Evolutionary conservation across 352 stramenopile species (phyloP), one percentile per base, ranked within the genome.

Genomic region (Globisporangium megalacanthum): DNA sequence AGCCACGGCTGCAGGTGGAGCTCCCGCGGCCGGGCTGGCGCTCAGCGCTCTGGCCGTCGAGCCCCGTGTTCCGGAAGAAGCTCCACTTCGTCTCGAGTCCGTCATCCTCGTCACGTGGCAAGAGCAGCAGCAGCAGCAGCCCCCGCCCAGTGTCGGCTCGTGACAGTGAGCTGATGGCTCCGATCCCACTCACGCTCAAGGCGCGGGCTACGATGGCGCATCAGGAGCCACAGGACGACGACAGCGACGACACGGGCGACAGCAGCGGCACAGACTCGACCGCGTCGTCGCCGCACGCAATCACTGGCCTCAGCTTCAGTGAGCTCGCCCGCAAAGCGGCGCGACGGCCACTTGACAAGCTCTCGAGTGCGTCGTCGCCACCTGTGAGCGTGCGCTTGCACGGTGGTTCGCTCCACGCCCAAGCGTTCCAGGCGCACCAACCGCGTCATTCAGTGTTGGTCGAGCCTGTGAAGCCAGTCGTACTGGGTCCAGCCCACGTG

Each of bases 41-140:
- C 39, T 68, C 75, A n/a, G 61, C 58, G 41, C 53, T 72, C 1
- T 77, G 72, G 72, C 58, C 69, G 4, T 73, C 60, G 4, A 73
- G 54, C n/a, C 45, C 66, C 0, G 54, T 60, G 14, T 60, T 75
- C 36, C 56, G 62, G 19, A 75, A 75, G 62, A 76, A 77, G 22
- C 70, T 71, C 45, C 56, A 56, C 14, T 64, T 65, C 14, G 31
- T 50, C 35, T 51, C 50, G 14, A 42, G 50, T 22, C 44, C 39
- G 25, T 56, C 56, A 5, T 39, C 29, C 3, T 25, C 48, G 11
- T 41, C n/a, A 29, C 48, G 33, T 5, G 66, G 54, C 62, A 77
- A 69, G 45, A 61, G 69, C 51, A 62, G 48, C 31, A 62, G 31
- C 48, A 51, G 17, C 54, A 58, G 35, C 54, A 75, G 54, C 59